These are phyloP conservation scores for Ceratocystis eucalypticola DNA, from an alignment of 2,329 filamentous ascomycete genomes.

Conservation along the genomic window DNA sequence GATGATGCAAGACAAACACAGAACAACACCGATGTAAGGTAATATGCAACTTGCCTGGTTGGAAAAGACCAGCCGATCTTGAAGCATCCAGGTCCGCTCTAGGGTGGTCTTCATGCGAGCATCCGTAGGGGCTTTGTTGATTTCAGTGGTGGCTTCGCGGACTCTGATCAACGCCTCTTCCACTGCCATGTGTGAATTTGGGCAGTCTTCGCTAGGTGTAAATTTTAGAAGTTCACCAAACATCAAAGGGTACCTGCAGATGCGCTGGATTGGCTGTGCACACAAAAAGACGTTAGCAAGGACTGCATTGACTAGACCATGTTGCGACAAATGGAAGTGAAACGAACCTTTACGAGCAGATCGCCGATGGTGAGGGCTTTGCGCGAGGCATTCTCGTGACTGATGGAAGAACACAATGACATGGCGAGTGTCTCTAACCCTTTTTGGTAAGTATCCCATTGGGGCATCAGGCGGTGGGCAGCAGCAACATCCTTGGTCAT, in stretches of 20 bases:
- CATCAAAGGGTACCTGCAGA: constrained; percentile 81
- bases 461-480: constrained; percentile 51
- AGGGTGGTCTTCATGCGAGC: constrained; percentile 54
- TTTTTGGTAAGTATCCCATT: constrained; percentile 69
- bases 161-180: constrained; percentile 58
- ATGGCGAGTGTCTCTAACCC: constrained; percentile 74
- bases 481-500: constrained; percentile 66
- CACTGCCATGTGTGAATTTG: constrained; percentile 66
- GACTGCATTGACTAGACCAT: not conserved
- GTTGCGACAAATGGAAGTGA: not conserved
- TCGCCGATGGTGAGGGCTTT: constrained; percentile 75
- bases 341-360: constrained; percentile 68
- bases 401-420: constrained; percentile 57
- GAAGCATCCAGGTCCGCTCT: constrained; percentile 71
- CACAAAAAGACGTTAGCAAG: not conserved
- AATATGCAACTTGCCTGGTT: constrained; percentile 36
- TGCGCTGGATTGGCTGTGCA: constrained; percentile 69
- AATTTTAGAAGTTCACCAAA: constrained; percentile 71
- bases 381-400: constrained; percentile 46
- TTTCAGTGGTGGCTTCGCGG: constrained; percentile 60
- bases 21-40: not conserved
- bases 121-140: constrained; percentile 76
- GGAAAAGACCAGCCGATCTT: constrained; percentile 65
- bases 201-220: constrained; percentile 75
- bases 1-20: constrained; percentile 1